phyloP scores from a whole-genome alignment of 108 stramenopile genomes.

The Nitzschia sp. region DNA sequence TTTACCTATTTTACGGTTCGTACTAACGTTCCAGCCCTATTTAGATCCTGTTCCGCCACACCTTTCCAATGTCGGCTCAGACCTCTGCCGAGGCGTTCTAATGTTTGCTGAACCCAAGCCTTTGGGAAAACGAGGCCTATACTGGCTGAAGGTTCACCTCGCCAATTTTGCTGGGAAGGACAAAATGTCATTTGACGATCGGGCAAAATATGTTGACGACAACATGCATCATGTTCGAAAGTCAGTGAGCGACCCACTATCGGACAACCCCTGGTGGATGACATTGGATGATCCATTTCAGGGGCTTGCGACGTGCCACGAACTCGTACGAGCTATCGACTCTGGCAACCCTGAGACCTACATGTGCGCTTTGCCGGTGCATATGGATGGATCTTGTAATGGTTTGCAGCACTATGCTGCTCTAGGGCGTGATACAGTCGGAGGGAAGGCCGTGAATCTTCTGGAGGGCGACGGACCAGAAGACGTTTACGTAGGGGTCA shows the following conservation, averaged over 20 bases:
- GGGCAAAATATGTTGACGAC: slow-evolving; percentile 87
- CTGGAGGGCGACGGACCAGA: slow-evolving; percentile 88
- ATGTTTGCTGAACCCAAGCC: slow-evolving; percentile 89
- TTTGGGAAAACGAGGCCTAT: slow-evolving; percentile 88
- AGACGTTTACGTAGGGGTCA: slow-evolving; percentile 97
- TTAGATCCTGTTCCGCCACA: slow-evolving; percentile 96
- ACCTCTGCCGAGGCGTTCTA: slow-evolving; percentile 95
- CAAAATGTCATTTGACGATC: slow-evolving; percentile 93
- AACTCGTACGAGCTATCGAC: slow-evolving; percentile 91
- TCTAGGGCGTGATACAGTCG: slow-evolving; percentile 94
- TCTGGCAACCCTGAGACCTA: slow-evolving; percentile 88
- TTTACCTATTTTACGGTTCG: no score
- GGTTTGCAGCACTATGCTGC: slow-evolving; percentile 99
- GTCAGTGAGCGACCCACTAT: slow-evolving; percentile 83
- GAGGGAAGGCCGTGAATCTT: slow-evolving; percentile 97
- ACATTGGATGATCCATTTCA: slow-evolving; percentile 96
- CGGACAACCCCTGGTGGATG: slow-evolving; percentile 90
- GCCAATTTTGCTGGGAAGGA: slow-evolving; percentile 96
- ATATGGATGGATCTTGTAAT: slow-evolving; percentile 99
- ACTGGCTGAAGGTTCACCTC: slow-evolving; percentile 97
- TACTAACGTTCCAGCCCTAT: slow-evolving; percentile 13
- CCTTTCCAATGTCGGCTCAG: slow-evolving; percentile 96
- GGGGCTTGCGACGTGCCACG: slow-evolving; percentile 95
- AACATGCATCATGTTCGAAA: slow-evolving; percentile 87
- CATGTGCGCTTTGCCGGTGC: slow-evolving; percentile 90